These are phyloP conservation scores for Mycena filopes DNA, from an alignment of 768 basidiomycete genomes.

Conservation along the genomic window DNA sequence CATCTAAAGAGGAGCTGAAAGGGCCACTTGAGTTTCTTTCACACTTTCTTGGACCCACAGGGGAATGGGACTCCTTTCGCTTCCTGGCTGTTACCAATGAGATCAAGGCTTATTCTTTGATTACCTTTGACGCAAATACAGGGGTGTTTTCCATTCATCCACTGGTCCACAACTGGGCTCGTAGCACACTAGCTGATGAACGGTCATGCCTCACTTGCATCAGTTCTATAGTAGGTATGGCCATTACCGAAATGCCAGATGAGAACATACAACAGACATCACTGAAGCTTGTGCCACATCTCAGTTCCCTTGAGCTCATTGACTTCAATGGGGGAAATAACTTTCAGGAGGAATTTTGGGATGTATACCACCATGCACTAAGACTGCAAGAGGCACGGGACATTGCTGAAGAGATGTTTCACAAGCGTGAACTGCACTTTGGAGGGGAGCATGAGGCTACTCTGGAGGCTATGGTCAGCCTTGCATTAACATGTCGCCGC, in stretches of 20 bases:
- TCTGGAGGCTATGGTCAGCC: background rate
- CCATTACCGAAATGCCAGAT: background rate
- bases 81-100: conserved; percentile 9
- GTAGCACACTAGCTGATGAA: background rate
- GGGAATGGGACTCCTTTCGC: conserved; percentile 1
- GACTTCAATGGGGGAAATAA: background rate
- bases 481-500: conserved; percentile 4
- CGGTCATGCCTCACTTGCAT: background rate
- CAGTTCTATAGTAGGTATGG: conserved; percentile 3
- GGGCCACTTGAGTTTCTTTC: conserved; percentile 4
- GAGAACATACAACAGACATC: background rate
- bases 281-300: conserved; percentile 1
- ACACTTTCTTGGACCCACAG: background rate
- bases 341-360: background rate
- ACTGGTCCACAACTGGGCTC: conserved; percentile 12
- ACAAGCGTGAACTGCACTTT: background rate
- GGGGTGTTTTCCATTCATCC: conserved; percentile 14
- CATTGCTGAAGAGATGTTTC: background rate
- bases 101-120: conserved; percentile 10
- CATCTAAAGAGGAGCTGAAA: conserved; percentile 11
- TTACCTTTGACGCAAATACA: background rate
- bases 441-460: conserved; percentile 8
- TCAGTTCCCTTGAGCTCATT: background rate
- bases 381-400: background rate
- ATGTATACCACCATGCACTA: background rate